phyloP scores from a whole-genome alignment of 2,329 filamentous ascomycete genomes.

The Calonectria hongkongensis region DNA sequence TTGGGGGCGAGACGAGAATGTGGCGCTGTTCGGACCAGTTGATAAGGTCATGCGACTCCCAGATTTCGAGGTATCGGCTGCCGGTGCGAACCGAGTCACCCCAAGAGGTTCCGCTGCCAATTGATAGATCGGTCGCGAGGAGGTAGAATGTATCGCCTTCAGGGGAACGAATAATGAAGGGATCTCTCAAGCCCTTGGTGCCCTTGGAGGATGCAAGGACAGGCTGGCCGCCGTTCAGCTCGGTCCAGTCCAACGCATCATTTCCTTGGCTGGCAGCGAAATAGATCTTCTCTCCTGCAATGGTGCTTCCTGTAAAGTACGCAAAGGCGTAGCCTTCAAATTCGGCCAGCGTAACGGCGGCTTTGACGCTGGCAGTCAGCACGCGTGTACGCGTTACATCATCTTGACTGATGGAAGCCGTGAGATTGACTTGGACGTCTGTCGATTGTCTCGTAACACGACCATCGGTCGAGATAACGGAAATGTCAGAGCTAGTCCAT shows the following conservation, averaged over 20 bases:
- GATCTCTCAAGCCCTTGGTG: slow-evolving; percentile 70
- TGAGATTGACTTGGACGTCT: slow-evolving; percentile 58
- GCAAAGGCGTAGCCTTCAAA: slow-evolving; percentile 70
- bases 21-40: slow-evolving; percentile 72
- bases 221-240: slow-evolving; percentile 68
- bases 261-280: slow-evolving; percentile 72
- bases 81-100: slow-evolving; percentile 66
- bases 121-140: slow-evolving; percentile 72
- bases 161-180: slow-evolving; percentile 70
- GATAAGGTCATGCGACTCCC: slow-evolving; percentile 70
- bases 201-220: slow-evolving; percentile 67
- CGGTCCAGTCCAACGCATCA: slow-evolving; percentile 70
- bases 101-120: slow-evolving; percentile 73
- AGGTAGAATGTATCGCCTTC: slow-evolving; percentile 72
- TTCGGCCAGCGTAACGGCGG: slow-evolving; percentile 56
- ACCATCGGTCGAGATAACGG: slow-evolving; percentile 60
- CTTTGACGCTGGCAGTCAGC: slow-evolving; percentile 59
- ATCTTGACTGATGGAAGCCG: slow-evolving; percentile 57
- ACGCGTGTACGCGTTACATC: slow-evolving; percentile 54
- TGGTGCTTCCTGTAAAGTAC: slow-evolving; percentile 69
- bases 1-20: slow-evolving; percentile 67
- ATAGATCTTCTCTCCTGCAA: slow-evolving; percentile 70
- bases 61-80: slow-evolving; percentile 71
- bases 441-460: slow-evolving; percentile 58
- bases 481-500: slow-evolving; percentile 60